These are phyloP conservation scores for Syzygium aqueum DNA, from an alignment of 345 rosid genomes.

Conservation along the genomic window DNA sequence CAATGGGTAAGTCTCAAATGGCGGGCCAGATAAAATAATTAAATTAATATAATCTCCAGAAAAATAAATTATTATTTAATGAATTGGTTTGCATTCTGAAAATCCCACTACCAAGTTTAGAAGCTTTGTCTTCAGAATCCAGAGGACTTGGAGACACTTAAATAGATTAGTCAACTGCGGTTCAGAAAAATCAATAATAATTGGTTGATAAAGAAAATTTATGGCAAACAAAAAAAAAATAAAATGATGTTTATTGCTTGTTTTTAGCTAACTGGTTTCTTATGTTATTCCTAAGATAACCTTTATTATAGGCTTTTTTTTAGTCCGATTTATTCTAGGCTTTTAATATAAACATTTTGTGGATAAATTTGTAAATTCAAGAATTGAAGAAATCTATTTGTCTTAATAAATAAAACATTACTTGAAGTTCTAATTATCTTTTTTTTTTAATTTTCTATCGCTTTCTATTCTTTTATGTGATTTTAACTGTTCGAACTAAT, in stretches of 20 bases:
- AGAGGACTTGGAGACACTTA: background rate
- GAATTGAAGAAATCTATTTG: background rate
- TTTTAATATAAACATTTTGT: background rate
- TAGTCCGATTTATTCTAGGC: background rate
- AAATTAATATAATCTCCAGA: background rate
- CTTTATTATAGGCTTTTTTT: no score
- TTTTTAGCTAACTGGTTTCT: background rate
- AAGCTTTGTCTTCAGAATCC: background rate
- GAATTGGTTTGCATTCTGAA: background rate
- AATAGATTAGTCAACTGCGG: background rate
- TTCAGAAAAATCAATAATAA: background rate
- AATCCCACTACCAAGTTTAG: background rate
- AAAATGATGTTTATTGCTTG: background rate
- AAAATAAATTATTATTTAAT: background rate
- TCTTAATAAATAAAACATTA: background rate
- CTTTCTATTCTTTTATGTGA: background rate
- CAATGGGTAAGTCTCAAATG: background rate
- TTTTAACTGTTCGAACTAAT: background rate
- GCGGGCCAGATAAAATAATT: background rate
- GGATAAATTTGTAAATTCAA: background rate
- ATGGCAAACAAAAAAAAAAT: background rate
- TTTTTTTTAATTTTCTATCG: background rate
- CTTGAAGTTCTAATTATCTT: background rate
- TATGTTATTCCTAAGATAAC: background rate
- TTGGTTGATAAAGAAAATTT: background rate